Base-by-base conservation (phyloP, 2,329 filamentous ascomycete species). In the Aspergillus tanneri region DNA sequence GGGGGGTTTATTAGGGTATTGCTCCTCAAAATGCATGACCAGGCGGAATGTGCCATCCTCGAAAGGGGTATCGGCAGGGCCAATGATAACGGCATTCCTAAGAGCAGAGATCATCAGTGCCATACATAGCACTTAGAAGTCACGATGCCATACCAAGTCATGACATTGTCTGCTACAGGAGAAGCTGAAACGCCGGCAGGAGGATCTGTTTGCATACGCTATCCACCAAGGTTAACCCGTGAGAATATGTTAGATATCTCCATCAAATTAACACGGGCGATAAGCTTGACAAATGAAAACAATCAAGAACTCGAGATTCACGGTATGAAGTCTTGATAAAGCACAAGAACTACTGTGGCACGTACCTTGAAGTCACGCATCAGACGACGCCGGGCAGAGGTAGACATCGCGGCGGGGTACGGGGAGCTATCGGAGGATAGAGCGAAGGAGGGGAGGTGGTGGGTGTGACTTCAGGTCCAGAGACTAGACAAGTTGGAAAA, bases 161-260 rank as follows among this genome's bases (percentile, higher is more conserved):
- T 71, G 12, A 71, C 68, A 65, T 71, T 71, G 47, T 71, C 66
- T 18, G 92, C 90, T 38, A 97, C 88, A 5, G 93, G 93, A 44
- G 91, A 97, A 12, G 93, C 93, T 57, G 92, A 97, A 44, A 99
- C 92, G 49, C 93, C 93, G 43, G 92, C 92, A 8, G 93, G 93
- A 70, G 93, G 93, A 67, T 99, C 93, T 37, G 92, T 97, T 77
- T 99, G 93, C 92, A 99, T 99, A 73, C 93, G 90, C 91, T 96
- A 67, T 46, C 47, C 34, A 49, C 43, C 53, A 49, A 34, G 46
- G 27, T 53, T 50, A 60, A 46, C 39, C 46, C 40, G 42, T 43
- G 25, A 38, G 47, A 43, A 21, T 25, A 16, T 18, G 9, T 4
- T 8, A 25, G 21, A 8, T 10, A 12, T 9, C 16, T n/a, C 41